Percentiles rank a stretch among this genome's conserved stretches.
Conservation (phyloP, 2,329 filamentous ascomycete species). For the Penicillium sp. region DNA sequence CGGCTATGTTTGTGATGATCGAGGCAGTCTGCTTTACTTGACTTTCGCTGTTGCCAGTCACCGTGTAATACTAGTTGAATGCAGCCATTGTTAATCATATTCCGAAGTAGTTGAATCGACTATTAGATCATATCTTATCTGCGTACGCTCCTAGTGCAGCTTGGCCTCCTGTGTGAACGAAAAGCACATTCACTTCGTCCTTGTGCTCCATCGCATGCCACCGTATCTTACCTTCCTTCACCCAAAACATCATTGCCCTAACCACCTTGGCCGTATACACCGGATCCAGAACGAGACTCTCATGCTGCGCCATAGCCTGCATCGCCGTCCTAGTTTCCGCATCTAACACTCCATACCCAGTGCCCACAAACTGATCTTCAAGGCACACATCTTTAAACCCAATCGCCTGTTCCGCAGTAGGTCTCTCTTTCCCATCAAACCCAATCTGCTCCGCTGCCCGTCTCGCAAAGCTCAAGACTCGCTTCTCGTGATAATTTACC, state of each 20-base stretch:
- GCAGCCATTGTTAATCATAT: constrained; percentile 10
- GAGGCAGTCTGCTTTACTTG: constrained; percentile 9
- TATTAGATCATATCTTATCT: constrained; percentile 9
- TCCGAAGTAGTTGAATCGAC: not conserved
- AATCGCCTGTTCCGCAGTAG: constrained; percentile 16
- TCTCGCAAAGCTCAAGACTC: constrained; percentile 29
- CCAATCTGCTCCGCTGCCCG: constrained; percentile 27
- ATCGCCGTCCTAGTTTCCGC: constrained; percentile 20
- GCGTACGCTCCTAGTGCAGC: constrained; percentile 32
- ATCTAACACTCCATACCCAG: constrained; percentile 32
- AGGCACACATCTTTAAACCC: constrained; percentile 27
- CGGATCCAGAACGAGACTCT: constrained; percentile 31
- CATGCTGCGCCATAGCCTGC: constrained; percentile 24
- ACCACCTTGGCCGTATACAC: constrained; percentile 36
- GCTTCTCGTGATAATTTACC: constrained; percentile 25
- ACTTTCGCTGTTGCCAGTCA: constrained; percentile 15
- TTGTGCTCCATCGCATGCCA: too few species aligned
- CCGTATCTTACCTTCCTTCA: constrained; percentile 18
- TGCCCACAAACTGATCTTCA: constrained; percentile 31
- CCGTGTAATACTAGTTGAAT: constrained; percentile 30
- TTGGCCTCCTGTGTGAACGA: constrained; percentile 38
- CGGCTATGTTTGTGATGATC: constrained; percentile 21
- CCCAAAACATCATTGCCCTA: constrained; percentile 27
- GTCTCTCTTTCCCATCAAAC: constrained; percentile 17
- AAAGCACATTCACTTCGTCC: constrained; percentile 30